These are phyloP conservation scores for Pseudogymnoascus sp. DNA, from an alignment of 2,329 filamentous ascomycete species.

Conservation along the genomic window DNA sequence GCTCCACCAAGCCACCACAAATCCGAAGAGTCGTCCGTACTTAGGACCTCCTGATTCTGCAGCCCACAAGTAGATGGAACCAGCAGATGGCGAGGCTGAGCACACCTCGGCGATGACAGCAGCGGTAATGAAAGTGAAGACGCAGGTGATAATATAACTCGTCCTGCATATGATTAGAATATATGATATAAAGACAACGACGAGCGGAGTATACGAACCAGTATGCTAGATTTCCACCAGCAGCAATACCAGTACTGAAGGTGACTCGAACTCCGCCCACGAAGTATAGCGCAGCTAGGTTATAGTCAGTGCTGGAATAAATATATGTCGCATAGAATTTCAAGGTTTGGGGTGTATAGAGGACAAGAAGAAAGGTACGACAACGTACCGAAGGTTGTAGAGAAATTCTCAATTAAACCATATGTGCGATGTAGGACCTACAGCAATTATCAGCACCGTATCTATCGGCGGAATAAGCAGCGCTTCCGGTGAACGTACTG, in stretches of 20 bases:
- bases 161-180: conserved; percentile 34
- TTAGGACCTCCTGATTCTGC: conserved; percentile 36
- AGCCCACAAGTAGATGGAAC: conserved; percentile 40
- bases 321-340: not conserved
- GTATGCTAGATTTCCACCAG: conserved; percentile 52
- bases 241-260: conserved; percentile 53
- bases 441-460: conserved; percentile 13
- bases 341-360: not conserved
- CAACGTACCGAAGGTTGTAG: conserved; percentile 46
- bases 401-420: conserved; percentile 49
- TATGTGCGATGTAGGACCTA: conserved; percentile 50
- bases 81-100: conserved; percentile 31
- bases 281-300: conserved; percentile 49
- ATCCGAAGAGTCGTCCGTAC: conserved; percentile 29
- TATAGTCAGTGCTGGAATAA: conserved; percentile 11
- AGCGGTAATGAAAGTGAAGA: conserved; percentile 53
- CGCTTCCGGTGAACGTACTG: conserved; percentile 33
- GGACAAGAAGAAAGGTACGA: not conserved
- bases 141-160: conserved; percentile 49
- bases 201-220: conserved; percentile 33
- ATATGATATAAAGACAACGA: conserved; percentile 5
- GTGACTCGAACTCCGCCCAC: conserved; percentile 52
- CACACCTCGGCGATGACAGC: conserved; percentile 53
- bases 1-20: conserved; percentile 55
- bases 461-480: not conserved